Evolutionary conservation across 306 rosid species (phyloP).

Genomic region (Acacia crassicarpa): DNA sequence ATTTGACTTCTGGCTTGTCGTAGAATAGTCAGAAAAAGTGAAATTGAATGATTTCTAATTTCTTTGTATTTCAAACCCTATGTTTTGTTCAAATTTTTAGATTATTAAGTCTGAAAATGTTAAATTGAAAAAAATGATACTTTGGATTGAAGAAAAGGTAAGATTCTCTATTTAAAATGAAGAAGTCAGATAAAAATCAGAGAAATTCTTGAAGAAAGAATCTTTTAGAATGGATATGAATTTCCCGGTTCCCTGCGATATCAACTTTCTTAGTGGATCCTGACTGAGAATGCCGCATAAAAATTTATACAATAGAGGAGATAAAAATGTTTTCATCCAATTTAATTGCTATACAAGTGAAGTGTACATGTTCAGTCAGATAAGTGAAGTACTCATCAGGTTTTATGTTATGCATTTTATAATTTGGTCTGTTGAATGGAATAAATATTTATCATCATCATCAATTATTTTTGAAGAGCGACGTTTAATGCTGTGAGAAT

Average conservation of each 20-base stretch:
- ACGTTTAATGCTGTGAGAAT: not conserved
- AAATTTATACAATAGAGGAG: not conserved
- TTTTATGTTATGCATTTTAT: constrained; percentile 19
- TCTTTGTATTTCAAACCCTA: constrained; percentile 5
- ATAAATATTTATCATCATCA: not conserved
- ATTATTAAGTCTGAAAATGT: constrained; percentile 12
- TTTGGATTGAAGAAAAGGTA: not conserved
- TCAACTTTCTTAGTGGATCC: constrained; percentile 8
- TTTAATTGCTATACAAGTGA: not conserved
- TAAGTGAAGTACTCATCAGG: constrained; percentile 6
- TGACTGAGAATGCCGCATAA: constrained; percentile 4
- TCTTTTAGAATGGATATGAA: constrained; percentile 16
- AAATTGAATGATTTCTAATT: constrained; percentile 21
- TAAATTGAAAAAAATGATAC: not conserved
- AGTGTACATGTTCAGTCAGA: not conserved
- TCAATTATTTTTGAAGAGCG: not conserved
- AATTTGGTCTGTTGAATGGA: not conserved
- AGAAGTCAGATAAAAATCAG: constrained; percentile 10
- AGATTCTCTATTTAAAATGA: constrained; percentile 11
- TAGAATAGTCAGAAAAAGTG: constrained; percentile 2
- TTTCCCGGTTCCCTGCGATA: not conserved
- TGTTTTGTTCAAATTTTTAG: not conserved
- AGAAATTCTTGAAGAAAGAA: constrained; percentile 6
- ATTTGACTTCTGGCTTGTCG: constrained; percentile 15
- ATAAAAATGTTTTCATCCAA: constrained; percentile 9